Base-by-base conservation (phyloP, 495 filamentous ascomycete genomes). In the Penicillium ochrochloron region DNA sequence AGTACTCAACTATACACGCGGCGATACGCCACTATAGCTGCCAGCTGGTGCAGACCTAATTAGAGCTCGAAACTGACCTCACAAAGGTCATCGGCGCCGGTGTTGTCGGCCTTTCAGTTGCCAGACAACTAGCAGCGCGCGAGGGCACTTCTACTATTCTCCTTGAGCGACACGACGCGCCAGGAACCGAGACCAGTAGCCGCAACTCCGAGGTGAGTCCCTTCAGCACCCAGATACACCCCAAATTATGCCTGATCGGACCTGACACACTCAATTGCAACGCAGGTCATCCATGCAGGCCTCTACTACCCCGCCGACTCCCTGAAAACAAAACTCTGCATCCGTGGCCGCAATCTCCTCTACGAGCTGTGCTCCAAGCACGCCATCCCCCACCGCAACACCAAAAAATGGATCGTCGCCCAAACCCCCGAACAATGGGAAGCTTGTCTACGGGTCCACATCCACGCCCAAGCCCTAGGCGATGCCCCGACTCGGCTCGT, bases 391-490 rank as follows among this genome's bases (percentile, higher is more conserved):
- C 84, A 93, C 79, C 80, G 80, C 62, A 89, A 89, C 71, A 88
- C 84, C 21, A 93, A 92, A 50, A 99, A 99, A 82, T 97, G 96
- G 93, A 89, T 99, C 67, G 89, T 99, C 0, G 94, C 95, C 2
- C 96, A 99, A 77, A 88, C 85, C 53, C 77, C 80, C 10, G 76
- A 80, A 41, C 90, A 97, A 73, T 86, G 84, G 76, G 84, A 82
- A 29, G 86, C 83, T 1, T 84, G 93, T 2, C 71, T 90, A 48
- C 82, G 81, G 15, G 76, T 95, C 17, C 88, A 94, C 70, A 79
- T 80, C 14, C 88, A 90, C 57, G 89, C 92, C 19, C 75, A 81
- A 33, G 74, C 80, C 29, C 82, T 95, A 57, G 83, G 79, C 50
- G 70, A 72, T 59, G 90, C 96, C 0, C 92, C 93, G 11, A 92